Conservation (phyloP, 1,284 basidiomycete genomes). For the Leccinum subfulvum region DNA sequence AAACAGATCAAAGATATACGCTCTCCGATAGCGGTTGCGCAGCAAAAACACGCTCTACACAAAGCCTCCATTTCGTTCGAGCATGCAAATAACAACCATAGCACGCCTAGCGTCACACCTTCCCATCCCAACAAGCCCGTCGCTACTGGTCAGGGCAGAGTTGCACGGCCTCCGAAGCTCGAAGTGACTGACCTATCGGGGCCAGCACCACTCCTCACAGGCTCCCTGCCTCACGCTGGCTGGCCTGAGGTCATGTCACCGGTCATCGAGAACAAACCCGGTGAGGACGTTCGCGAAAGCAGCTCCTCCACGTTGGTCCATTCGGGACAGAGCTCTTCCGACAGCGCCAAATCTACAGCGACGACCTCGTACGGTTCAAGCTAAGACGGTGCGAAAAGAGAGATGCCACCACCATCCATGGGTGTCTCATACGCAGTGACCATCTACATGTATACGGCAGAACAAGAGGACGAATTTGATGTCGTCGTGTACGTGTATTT, state of each 20-base stretch:
- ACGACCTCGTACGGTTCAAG: conserved; percentile 14
- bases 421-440: conserved; percentile 86
- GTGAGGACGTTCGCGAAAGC: conserved; percentile 32
- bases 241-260: conserved; percentile 78
- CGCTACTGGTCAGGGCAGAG: conserved; percentile 37
- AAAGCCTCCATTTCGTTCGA: conserved; percentile 54
- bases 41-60: conserved; percentile 87
- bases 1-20: conserved; percentile 98
- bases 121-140: conserved; percentile 25
- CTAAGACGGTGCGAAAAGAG: conserved; percentile 36
- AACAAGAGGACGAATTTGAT: conserved; percentile 97
- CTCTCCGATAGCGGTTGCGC: conserved; percentile 92
- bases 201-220: conserved; percentile 46
- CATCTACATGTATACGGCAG: conserved; percentile 94
- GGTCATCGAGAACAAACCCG: conserved; percentile 48
- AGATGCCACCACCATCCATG: conserved; percentile 49
- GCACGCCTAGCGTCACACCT: conserved; percentile 22
- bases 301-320: conserved; percentile 22
- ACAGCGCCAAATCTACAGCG: conserved; percentile 18
- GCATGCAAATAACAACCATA: conserved; percentile 16
- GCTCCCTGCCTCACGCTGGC: conserved; percentile 58
- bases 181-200: conserved; percentile 57
- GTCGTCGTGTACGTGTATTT: conserved; percentile 79
- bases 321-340: conserved; percentile 19
- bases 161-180: conserved; percentile 57